phyloP scores from a whole-genome alignment of 2,329 filamentous ascomycete genomes.

The Hirsutella rhossiliensis region DNA sequence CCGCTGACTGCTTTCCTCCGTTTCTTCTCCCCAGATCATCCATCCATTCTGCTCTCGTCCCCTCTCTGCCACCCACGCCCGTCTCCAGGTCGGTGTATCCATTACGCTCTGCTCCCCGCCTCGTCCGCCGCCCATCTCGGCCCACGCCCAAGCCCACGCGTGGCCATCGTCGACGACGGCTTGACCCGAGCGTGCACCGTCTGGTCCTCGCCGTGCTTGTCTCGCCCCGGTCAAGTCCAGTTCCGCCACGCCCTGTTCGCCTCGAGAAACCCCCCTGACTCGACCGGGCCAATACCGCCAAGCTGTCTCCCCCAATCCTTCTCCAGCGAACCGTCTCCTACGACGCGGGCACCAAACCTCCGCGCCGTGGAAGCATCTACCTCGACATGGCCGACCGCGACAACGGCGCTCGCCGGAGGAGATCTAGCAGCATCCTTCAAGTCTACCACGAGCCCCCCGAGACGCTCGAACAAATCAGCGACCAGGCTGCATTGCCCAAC shows the following conservation, averaged over 20 bases:
- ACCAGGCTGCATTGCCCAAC: conserved; percentile 89
- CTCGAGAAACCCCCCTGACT: conserved; percentile 6
- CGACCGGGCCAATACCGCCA: conserved; percentile 59
- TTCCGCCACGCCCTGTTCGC: neutral
- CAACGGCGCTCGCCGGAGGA: conserved; percentile 67
- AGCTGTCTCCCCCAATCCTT: conserved; percentile 84
- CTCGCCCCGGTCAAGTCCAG: neutral
- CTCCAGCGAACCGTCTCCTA: conserved; percentile 85
- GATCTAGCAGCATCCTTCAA: conserved; percentile 84
- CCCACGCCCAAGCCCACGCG: neutral
- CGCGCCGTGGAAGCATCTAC: conserved; percentile 48
- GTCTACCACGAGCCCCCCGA: conserved; percentile 96
- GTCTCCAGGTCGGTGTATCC: neutral
- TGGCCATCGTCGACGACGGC: neutral
- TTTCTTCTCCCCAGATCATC: neutral
- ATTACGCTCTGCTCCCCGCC: neutral
- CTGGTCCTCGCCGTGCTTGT: conserved; percentile 1
- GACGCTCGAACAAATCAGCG: conserved; percentile 93
- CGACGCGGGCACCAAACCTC: conserved; percentile 65
- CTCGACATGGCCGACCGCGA: conserved; percentile 48
- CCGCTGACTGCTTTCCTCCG: no score
- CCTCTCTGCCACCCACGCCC: neutral
- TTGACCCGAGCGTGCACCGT: conserved; percentile 1
- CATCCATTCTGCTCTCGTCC: neutral
- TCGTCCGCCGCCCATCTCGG: conserved; percentile 2